These are phyloP conservation scores for Coemansia sp. DNA, from an alignment of 192 early-diverging fungal species.

Conservation along the genomic window DNA sequence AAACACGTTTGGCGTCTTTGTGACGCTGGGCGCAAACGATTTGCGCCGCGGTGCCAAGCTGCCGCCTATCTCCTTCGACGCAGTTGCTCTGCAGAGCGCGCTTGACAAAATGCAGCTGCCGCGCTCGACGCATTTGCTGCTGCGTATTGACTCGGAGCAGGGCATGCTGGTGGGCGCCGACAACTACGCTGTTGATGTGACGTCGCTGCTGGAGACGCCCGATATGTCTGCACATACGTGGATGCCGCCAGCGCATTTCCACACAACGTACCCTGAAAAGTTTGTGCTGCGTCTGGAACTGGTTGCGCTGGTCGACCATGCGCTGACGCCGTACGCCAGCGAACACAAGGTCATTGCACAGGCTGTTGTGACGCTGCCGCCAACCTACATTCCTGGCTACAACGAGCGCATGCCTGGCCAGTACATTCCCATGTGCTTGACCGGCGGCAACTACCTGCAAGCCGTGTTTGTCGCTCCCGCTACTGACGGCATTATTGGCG, in stretches of 20 bases:
- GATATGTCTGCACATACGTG: constrained; percentile 19
- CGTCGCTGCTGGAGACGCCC: constrained; percentile 24
- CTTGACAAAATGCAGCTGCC: constrained; percentile 44
- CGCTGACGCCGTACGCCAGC: constrained; percentile 22
- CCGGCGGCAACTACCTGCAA: constrained; percentile 37
- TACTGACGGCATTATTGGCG: constrained; percentile 31
- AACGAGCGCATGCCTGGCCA: constrained; percentile 35
- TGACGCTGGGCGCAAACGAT: constrained; percentile 45
- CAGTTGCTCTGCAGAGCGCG: constrained; percentile 23
- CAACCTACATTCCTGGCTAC: constrained; percentile 20
- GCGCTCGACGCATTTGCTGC: constrained; percentile 45
- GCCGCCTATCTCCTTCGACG: constrained; percentile 30
- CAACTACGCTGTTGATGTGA: constrained; percentile 31
- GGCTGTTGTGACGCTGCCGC: constrained; percentile 35
- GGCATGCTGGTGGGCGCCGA: constrained; percentile 17
- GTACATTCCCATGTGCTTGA: constrained; percentile 26
- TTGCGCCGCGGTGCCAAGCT: constrained; percentile 17
- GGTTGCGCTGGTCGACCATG: constrained; percentile 45
- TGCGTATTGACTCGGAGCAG: constrained; percentile 42
- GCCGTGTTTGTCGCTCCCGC: constrained; percentile 26
- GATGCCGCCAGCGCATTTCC: constrained; percentile 40
- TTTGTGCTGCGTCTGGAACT: constrained; percentile 50
- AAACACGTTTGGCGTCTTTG: constrained; percentile 32
- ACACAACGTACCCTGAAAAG: constrained; percentile 39
- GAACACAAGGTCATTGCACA: constrained; percentile 39